Conservation (phyloP, 1,139 yeast genomes). For the Yamadazyma spencermartinsiae region DNA sequence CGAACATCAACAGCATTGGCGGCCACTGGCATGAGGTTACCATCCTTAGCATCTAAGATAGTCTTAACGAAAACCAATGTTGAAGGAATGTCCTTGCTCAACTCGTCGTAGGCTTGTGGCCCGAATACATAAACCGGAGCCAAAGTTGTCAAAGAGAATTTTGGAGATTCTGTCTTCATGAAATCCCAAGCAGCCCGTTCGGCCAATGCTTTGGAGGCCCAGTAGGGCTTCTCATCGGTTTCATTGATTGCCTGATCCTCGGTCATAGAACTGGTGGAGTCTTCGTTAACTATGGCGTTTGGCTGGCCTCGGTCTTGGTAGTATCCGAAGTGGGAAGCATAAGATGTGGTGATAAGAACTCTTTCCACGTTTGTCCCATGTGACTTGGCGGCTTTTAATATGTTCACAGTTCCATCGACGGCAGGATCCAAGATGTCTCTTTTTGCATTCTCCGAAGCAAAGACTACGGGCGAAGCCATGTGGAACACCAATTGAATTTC, state of each 20-base stretch:
- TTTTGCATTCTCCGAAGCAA: constrained; percentile 15
- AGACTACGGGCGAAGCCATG: constrained; percentile 16
- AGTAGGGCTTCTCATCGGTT: constrained; percentile 31
- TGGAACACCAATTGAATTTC: constrained; percentile 17
- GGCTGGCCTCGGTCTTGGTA: constrained; percentile 24
- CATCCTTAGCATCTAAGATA: constrained; percentile 17
- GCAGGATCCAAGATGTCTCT: constrained; percentile 26
- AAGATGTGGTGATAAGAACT: constrained; percentile 40
- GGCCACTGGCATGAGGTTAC: constrained; percentile 4
- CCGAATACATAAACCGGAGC: constrained; percentile 51
- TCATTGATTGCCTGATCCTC: constrained; percentile 21
- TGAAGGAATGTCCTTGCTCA: constrained; percentile 15
- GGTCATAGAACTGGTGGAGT: constrained; percentile 27
- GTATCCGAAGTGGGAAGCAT: constrained; percentile 27
- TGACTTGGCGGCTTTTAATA: constrained; percentile 25
- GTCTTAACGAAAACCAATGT: constrained; percentile 4
- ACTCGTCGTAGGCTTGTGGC: constrained; percentile 36
- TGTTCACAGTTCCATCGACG: constrained; percentile 33
- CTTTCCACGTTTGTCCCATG: constrained; percentile 27
- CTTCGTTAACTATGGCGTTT: constrained; percentile 28
- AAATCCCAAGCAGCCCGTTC: constrained; percentile 37
- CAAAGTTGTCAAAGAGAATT: constrained; percentile 42
- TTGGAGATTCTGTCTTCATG: constrained; percentile 27
- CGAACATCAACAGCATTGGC: constrained; percentile 37
- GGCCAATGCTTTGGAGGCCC: constrained; percentile 37